These are phyloP conservation scores for Hyphodiscus hymeniophilus DNA, from an alignment of 495 filamentous ascomycete genomes.

Conservation along the genomic window DNA sequence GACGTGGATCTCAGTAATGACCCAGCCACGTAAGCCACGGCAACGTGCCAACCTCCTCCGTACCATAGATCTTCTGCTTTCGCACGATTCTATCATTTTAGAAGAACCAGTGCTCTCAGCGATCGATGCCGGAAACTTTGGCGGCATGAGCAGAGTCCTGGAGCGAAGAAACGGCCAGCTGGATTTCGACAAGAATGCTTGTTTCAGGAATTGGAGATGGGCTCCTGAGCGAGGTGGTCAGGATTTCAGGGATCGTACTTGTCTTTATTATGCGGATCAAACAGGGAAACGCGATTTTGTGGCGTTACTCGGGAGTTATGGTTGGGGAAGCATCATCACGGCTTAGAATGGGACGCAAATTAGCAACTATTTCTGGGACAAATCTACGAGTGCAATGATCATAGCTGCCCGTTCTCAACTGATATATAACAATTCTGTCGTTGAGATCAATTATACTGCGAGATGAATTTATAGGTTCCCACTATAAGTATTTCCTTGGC, in stretches of 20 bases:
- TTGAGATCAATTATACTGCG: too few relatives aligned
- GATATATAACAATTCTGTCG: too few relatives aligned
- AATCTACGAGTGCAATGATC: too few relatives aligned
- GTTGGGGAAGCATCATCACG: neutral
- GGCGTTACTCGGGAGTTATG: neutral
- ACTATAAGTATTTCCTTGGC: too few relatives aligned
- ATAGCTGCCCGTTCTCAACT: too few relatives aligned
- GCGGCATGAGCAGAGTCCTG: neutral
- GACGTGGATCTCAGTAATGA: neutral
- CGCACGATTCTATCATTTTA: neutral
- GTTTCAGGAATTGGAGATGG: slow-evolving; percentile 2
- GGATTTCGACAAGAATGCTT: neutral
- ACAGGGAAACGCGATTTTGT: neutral
- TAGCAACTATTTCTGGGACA: too few relatives aligned
- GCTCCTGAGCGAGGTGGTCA: too few relatives aligned
- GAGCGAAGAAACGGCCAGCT: neutral
- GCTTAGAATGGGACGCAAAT: too few relatives aligned
- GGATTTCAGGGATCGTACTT: neutral
- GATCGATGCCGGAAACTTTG: slow-evolving; percentile 1
- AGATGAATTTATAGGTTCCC: too few relatives aligned
- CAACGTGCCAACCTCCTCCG: neutral
- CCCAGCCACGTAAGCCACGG: neutral
- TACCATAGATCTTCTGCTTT: neutral
- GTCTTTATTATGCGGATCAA: neutral
- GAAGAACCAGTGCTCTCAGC: neutral